Evolutionary conservation across 345 rosid genomes (phyloP), one percentile per base, ranked within the genome.

Genomic region (Hibiscus tridactylites): DNA sequence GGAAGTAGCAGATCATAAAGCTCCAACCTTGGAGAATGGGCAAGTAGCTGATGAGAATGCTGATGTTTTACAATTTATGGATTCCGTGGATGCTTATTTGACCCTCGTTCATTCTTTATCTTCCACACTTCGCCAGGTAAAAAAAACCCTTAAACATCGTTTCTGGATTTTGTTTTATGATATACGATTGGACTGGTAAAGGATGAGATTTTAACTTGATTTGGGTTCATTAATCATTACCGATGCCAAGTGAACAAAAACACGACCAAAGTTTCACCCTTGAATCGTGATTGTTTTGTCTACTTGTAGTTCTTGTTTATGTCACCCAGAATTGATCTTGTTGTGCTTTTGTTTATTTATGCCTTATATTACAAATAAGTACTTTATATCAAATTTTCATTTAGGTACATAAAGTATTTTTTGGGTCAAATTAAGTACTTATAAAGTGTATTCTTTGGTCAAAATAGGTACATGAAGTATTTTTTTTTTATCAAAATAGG

Each of bases 71-170:
- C 85, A 78, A 54, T 89, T 95, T 73, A 80, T 89, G 68, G 99
- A 95, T 86, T 95, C 97, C 21, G 13, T 83, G 72, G 99, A 95
- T 58, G 73, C 65, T 29, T 95, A 95, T 73, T 69, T 89, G 26
- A 77, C 81, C 28, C 86, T 86, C 3, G 65, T 81, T 74, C 91
- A 86, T 74, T 89, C 92, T 73, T 37, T 89, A 65, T 89, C 85
- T 76, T 85, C 88, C 2, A 79, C 83, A 21, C 96, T 95, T 67
- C 85, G 97, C 58, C 88, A 90, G 97, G 99, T 92, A 74, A 76
- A 3, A 5, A 56, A 3, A 2, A 3, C n/a, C 1, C 17, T 50
- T 50, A 12, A 50, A 5, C 8, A 33, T 9, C 61, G 4, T 21
- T 10, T 33, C 16, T 58, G 49, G 19, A 61, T 70, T 33, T 26